These are phyloP conservation scores for Suillus tomentosus DNA, from an alignment of 768 basidiomycete genomes.

Conservation along the genomic window DNA sequence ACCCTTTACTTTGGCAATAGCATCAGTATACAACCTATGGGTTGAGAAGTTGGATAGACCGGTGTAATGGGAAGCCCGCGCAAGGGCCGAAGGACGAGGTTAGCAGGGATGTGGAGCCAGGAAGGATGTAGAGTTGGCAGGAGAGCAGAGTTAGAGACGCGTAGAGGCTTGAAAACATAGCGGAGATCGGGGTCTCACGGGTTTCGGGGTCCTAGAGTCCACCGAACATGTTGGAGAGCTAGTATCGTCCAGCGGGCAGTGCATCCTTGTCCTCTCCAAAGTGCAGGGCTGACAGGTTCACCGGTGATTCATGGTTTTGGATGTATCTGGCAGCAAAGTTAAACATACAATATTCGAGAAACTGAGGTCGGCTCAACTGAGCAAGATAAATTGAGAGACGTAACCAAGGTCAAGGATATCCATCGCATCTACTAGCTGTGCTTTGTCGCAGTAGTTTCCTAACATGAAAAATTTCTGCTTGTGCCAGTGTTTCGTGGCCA, in stretches of 20 bases:
- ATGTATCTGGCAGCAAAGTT: conserved; percentile 51
- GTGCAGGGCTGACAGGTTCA: too few species aligned
- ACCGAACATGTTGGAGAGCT: too few species aligned
- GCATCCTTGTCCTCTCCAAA: too few species aligned
- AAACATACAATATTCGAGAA: neutral
- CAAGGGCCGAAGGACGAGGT: too few species aligned
- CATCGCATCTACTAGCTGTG: conserved; percentile 58
- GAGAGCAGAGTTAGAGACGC: too few species aligned
- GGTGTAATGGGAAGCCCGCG: too few species aligned
- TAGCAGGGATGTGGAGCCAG: too few species aligned
- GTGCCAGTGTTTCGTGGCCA: conserved; percentile 56
- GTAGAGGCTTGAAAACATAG: too few species aligned
- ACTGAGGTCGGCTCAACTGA: conserved; percentile 37
- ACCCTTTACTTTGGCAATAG: conserved; percentile 45
- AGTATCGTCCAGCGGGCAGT: too few species aligned
- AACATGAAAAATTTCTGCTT: conserved; percentile 68
- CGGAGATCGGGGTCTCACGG: too few species aligned
- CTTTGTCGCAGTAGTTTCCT: conserved; percentile 67
- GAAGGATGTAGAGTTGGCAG: too few species aligned
- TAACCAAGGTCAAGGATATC: conserved; percentile 64
- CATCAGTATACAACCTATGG: conserved; percentile 66
- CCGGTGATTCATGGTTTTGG: conserved; percentile 57
- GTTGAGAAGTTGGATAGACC: conserved; percentile 70
- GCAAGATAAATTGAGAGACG: conserved; percentile 56
- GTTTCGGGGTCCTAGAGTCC: too few species aligned